Percentiles rank a stretch among this genome's conserved stretches.
phyloP scores from a whole-genome alignment of 2,329 filamentous ascomycete genomes.

The Trichoderma lentiforme region DNA sequence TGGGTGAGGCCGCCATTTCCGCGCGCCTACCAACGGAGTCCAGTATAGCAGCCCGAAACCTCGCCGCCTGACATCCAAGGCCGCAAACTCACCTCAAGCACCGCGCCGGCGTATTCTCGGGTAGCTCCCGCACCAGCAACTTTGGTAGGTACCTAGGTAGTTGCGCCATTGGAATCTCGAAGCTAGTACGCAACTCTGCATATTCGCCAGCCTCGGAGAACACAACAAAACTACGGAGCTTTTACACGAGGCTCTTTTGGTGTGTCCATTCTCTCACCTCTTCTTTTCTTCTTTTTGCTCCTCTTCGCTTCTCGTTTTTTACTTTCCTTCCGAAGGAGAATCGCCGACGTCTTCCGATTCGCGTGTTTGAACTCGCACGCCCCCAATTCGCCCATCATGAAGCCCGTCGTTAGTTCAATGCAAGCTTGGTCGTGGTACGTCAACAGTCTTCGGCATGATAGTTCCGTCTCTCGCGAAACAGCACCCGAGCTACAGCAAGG shows the following conservation, averaged over 20 bases:
- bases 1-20: background rate
- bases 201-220: background rate
- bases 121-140: background rate
- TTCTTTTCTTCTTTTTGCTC: background rate
- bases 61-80: constrained; percentile 6
- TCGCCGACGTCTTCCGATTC: background rate
- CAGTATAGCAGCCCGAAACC: background rate
- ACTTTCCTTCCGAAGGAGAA: background rate
- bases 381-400: constrained; percentile 65
- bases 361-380: background rate
- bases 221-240: background rate
- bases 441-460: background rate
- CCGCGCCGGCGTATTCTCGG: background rate
- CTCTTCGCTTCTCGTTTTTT: background rate
- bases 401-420: constrained; percentile 86
- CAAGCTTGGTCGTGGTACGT: constrained; percentile 94
- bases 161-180: background rate
- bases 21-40: constrained; percentile 4
- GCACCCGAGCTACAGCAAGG: background rate
- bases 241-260: background rate
- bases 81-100: background rate
- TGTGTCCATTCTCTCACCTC: too few species aligned
- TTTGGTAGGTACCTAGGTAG: background rate
- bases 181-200: background rate
- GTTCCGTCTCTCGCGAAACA: background rate